Percentiles rank a stretch among this genome's conserved stretches.
phyloP scores from a whole-genome alignment of 75 land plant species.

The Cryptomeria japonica region DNA sequence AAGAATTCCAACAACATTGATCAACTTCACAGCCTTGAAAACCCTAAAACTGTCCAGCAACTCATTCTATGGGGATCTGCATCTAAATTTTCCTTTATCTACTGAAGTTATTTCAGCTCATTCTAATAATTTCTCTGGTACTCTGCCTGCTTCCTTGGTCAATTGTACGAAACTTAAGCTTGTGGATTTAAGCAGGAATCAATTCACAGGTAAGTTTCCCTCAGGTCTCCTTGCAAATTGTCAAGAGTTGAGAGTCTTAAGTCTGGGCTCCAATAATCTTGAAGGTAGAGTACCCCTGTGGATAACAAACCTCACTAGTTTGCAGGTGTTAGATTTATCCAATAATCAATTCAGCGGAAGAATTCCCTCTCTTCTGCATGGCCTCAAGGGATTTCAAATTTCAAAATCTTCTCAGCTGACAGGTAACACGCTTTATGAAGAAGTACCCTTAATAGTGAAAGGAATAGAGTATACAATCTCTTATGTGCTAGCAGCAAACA shows the following conservation, averaged over 20 bases:
- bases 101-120: not conserved
- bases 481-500: slow-evolving; percentile 8
- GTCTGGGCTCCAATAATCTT: slow-evolving; percentile 7
- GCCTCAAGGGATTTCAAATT: slow-evolving; percentile 3
- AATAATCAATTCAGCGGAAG: slow-evolving; percentile 22
- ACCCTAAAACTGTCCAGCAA: not conserved
- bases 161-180: not conserved
- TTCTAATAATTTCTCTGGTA: not conserved
- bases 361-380: slow-evolving; percentile 19
- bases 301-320: slow-evolving; percentile 7
- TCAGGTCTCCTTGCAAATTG: not conserved
- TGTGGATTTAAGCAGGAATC: slow-evolving; percentile 12
- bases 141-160: not conserved
- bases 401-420: slow-evolving; percentile 22
- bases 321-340: slow-evolving; percentile 17
- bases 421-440: slow-evolving; percentile 20
- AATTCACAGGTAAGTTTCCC: slow-evolving; percentile 14
- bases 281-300: slow-evolving; percentile 6
- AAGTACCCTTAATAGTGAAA: slow-evolving; percentile 9
- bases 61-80: not conserved
- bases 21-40: not conserved
- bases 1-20: too few species aligned
- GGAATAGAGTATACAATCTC: slow-evolving; percentile 7
- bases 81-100: not conserved
- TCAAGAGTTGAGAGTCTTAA: not conserved